These are phyloP conservation scores for Gnomoniopsis sp. DNA, from an alignment of 2,329 filamentous ascomycete species.

Conservation along the genomic window DNA sequence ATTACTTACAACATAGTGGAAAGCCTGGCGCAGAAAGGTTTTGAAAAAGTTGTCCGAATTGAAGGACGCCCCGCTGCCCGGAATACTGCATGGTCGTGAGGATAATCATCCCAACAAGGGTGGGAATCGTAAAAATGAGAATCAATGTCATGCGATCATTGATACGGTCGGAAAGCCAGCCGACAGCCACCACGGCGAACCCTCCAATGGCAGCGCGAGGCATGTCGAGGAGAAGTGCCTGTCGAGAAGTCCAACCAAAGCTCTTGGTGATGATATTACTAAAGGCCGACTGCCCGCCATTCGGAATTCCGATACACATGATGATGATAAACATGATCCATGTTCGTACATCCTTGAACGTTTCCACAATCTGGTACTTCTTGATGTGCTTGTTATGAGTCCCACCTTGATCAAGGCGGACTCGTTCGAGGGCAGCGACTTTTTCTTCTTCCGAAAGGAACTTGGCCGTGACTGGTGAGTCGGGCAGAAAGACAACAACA, in stretches of 20 bases:
- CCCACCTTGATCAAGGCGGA: conserved; percentile 45
- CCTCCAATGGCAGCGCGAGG: conserved; percentile 22
- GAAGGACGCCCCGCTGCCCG: conserved; percentile 19
- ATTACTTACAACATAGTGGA: conserved; percentile 18
- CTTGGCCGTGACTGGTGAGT: conserved; percentile 55
- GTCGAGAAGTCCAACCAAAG: conserved; percentile 20
- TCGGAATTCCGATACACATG: conserved; percentile 24
- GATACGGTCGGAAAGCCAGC: conserved; percentile 24
- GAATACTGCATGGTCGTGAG: conserved; percentile 28
- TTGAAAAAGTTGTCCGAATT: conserved; percentile 23
- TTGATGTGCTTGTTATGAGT: conserved; percentile 48
- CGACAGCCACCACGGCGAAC: conserved; percentile 23
- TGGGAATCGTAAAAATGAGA: conserved; percentile 24
- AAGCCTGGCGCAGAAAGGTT: conserved; percentile 21
- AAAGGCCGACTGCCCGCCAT: conserved; percentile 22
- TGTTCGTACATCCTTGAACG: conserved; percentile 46
- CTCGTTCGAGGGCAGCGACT: conserved; percentile 44
- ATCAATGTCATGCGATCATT: conserved; percentile 22
- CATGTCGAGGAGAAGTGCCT: conserved; percentile 22
- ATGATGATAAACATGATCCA: conserved; percentile 51
- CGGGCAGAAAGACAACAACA: conserved; percentile 53
- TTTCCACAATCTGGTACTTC: conserved; percentile 41
- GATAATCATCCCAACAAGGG: conserved; percentile 25
- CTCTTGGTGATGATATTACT: conserved; percentile 20
- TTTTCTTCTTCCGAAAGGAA: conserved; percentile 55